A percentile compares a stretch with the other conserved stretches of the same genome.
phyloP scores from a whole-genome alignment of 2,329 filamentous ascomycete genomes.

The Diaporthe australafricana region DNA sequence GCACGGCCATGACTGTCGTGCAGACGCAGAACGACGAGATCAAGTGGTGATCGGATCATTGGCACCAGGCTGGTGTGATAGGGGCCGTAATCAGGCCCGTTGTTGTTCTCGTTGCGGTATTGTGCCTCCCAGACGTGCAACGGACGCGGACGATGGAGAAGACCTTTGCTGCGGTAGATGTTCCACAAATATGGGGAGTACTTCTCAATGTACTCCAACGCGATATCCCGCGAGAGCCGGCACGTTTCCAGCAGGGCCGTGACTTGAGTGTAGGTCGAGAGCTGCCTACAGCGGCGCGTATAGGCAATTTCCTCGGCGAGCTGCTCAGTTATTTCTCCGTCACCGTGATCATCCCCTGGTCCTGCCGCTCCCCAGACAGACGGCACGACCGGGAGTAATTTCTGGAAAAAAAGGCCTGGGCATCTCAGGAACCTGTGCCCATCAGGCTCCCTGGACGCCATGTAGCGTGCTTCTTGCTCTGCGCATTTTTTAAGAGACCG shows the following conservation, averaged over 20 bases:
- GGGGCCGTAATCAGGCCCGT: background rate
- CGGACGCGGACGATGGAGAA: conserved; percentile 2
- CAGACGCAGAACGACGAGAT: conserved; percentile 16
- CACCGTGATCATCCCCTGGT: background rate
- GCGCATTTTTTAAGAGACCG: background rate
- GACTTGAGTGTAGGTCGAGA: conserved; percentile 16
- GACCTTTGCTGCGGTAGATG: conserved; percentile 8
- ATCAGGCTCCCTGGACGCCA: too few relatives aligned
- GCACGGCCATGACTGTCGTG: conserved; percentile 5
- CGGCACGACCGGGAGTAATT: background rate
- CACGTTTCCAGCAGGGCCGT: conserved; percentile 4
- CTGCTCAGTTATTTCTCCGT: background rate
- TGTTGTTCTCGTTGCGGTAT: too few relatives aligned
- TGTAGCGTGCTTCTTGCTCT: too few relatives aligned
- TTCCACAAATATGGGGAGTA: background rate
- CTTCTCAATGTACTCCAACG: background rate
- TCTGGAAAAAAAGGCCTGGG: background rate
- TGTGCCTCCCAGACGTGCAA: background rate
- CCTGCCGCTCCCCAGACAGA: background rate
- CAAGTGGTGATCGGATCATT: background rate
- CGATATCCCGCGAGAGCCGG: conserved; percentile 9
- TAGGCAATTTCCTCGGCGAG: conserved; percentile 2
- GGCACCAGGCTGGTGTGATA: background rate
- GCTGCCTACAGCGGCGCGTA: conserved; percentile 15
- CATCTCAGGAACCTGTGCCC: too few relatives aligned